Conservation (phyloP, 164 flowering plant species). For the Umbellularia californica region DNA sequence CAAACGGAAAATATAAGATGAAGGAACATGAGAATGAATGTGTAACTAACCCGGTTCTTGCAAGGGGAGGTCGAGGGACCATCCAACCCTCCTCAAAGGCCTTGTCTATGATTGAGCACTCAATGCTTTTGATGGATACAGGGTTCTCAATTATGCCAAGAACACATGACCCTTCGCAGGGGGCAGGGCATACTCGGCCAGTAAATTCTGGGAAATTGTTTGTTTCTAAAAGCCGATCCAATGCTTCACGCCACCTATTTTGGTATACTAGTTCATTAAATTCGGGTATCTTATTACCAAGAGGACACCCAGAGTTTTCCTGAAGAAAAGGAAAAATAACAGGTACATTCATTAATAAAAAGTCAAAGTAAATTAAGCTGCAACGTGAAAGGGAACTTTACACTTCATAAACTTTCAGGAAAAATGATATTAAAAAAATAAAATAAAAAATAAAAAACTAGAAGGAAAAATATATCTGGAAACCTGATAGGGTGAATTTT, state of each 20-base stretch:
- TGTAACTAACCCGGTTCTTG: conserved; percentile 78
- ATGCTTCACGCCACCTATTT: conserved; percentile 97
- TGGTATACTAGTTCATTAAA: conserved; percentile 97
- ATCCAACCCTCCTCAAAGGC: conserved; percentile 99
- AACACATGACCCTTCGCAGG: conserved; percentile 99
- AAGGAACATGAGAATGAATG: not conserved
- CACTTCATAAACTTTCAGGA: too few relatives aligned
- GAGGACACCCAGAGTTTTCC: conserved; percentile 98
- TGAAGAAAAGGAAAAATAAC: conserved; percentile 19
- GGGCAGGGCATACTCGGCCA: conserved; percentile 99
- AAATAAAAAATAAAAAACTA: not conserved
- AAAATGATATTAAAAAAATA: not conserved
- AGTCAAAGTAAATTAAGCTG: not conserved
- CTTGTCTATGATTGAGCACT: conserved; percentile 94
- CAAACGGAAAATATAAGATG: not conserved
- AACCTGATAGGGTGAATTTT: too few relatives aligned
- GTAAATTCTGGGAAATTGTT: conserved; percentile 99
- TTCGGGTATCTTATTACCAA: conserved; percentile 98
- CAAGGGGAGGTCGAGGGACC: conserved; percentile 88
- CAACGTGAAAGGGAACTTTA: not conserved
- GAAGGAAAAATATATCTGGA: not conserved
- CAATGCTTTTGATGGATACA: conserved; percentile 92
- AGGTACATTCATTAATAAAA: not conserved
- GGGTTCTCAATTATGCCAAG: conserved; percentile 99
- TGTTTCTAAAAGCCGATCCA: conserved; percentile 90